phyloP scores from a whole-genome alignment of 352 stramenopile species.

The Phytopythium montanum region DNA sequence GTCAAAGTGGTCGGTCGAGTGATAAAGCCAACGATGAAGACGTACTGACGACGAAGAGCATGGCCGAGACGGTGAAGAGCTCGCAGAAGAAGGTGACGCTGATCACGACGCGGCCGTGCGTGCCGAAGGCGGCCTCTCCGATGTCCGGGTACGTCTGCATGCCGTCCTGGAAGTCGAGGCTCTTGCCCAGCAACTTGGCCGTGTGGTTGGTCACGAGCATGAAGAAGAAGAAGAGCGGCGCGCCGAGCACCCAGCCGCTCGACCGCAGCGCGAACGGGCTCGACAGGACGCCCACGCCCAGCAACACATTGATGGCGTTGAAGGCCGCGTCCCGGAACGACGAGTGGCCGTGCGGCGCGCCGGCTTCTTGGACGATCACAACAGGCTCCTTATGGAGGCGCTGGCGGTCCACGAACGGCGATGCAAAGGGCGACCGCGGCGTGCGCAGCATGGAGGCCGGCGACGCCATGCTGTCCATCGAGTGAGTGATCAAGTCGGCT shows the following conservation, averaged over 20 bases:
- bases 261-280: slow-evolving; percentile 80
- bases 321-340: slow-evolving; percentile 75
- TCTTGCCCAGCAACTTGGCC: slow-evolving; percentile 77
- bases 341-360: slow-evolving; percentile 36
- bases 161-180: slow-evolving; percentile 74
- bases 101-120: slow-evolving; percentile 60
- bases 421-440: slow-evolving; percentile 24
- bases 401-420: slow-evolving; percentile 42
- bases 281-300: slow-evolving; percentile 83
- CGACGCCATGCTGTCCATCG: slow-evolving; percentile 55
- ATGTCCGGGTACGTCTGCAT: slow-evolving; percentile 86
- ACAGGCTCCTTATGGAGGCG: slow-evolving; percentile 19
- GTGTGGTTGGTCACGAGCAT: slow-evolving; percentile 85
- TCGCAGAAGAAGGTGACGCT: slow-evolving; percentile 80
- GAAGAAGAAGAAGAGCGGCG: slow-evolving; percentile 81
- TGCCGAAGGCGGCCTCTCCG: slow-evolving; percentile 77
- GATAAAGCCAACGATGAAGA: not conserved
- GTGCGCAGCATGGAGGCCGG: slow-evolving; percentile 32
- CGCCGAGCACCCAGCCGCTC: slow-evolving; percentile 66
- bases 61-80: slow-evolving; percentile 75
- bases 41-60: slow-evolving; percentile 81
- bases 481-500: no score
- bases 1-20: not conserved
- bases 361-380: slow-evolving; percentile 12
- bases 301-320: slow-evolving; percentile 84